Evolutionary conservation across 139 green algal species (phyloP).

Genomic region (Eudorina sp.): DNA sequence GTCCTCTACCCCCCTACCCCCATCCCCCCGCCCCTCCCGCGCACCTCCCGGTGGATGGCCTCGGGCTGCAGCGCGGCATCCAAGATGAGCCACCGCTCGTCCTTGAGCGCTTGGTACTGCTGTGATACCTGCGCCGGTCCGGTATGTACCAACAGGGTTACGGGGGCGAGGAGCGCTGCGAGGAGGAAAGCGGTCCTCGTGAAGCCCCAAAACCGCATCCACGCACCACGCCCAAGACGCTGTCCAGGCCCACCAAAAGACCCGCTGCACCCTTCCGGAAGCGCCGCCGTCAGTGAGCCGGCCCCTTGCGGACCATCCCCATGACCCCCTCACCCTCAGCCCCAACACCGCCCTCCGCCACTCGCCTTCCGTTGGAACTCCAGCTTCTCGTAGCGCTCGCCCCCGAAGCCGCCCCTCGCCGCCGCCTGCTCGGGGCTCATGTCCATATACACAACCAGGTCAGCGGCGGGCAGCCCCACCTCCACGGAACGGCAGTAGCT

Average conservation of each 20-base stretch:
- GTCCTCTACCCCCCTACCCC: not conserved
- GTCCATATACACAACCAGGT: conserved; percentile 89
- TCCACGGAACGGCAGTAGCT: conserved; percentile 73
- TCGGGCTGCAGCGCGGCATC: conserved; percentile 25
- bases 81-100: conserved; percentile 37
- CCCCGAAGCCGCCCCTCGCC: conserved; percentile 84
- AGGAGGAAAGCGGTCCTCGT: not conserved
- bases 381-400: conserved; percentile 90
- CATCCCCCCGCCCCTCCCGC: not conserved
- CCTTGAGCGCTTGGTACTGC: conserved; percentile 31
- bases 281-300: no score
- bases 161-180: not conserved
- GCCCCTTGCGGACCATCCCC: no score
- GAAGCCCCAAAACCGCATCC: not conserved
- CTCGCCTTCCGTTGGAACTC: conserved; percentile 77
- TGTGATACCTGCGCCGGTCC: not conserved
- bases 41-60: conserved; percentile 40
- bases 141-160: not conserved
- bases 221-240: no score
- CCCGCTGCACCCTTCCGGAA: no score
- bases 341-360: no score
- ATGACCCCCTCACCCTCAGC: not conserved
- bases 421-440: conserved; percentile 73
- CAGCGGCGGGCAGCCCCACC: conserved; percentile 85
- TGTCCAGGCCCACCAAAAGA: not conserved